phyloP scores from a whole-genome alignment of 805 yeast species.

The Lipomyces spencermartinsiae region DNA sequence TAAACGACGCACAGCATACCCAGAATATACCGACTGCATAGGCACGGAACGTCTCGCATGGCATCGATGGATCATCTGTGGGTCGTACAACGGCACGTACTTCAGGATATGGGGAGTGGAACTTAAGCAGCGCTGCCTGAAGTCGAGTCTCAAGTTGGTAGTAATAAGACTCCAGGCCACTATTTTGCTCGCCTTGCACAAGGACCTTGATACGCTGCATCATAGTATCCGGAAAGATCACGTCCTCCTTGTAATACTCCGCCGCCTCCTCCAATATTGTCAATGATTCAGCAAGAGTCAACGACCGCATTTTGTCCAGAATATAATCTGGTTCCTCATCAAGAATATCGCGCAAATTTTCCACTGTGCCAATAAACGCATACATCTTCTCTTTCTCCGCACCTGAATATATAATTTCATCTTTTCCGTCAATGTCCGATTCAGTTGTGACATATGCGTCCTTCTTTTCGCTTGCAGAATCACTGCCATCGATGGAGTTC shows the following conservation, averaged over 20 bases:
- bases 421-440: neutral
- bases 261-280: constrained; percentile 49
- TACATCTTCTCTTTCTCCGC: constrained; percentile 6
- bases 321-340: constrained; percentile 47
- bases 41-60: constrained; percentile 59
- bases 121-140: constrained; percentile 47
- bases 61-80: constrained; percentile 54
- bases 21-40: constrained; percentile 58
- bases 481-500: neutral
- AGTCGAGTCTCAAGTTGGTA: constrained; percentile 41
- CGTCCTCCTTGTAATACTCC: constrained; percentile 52
- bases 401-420: neutral
- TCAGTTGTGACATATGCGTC: neutral
- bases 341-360: constrained; percentile 1
- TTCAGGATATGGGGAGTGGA: constrained; percentile 65
- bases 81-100: constrained; percentile 60
- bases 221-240: constrained; percentile 51
- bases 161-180: neutral
- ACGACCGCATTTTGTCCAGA: constrained; percentile 38
- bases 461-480: neutral
- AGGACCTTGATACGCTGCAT: constrained; percentile 44
- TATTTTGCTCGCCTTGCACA: constrained; percentile 9
- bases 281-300: constrained; percentile 48
- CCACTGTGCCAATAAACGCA: neutral
- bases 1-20: constrained; percentile 61